Percentiles rank a stretch among this genome's conserved stretches.
Evolutionary conservation across 1,139 yeast species (phyloP).

Genomic region (Blastobotrys persicus): DNA sequence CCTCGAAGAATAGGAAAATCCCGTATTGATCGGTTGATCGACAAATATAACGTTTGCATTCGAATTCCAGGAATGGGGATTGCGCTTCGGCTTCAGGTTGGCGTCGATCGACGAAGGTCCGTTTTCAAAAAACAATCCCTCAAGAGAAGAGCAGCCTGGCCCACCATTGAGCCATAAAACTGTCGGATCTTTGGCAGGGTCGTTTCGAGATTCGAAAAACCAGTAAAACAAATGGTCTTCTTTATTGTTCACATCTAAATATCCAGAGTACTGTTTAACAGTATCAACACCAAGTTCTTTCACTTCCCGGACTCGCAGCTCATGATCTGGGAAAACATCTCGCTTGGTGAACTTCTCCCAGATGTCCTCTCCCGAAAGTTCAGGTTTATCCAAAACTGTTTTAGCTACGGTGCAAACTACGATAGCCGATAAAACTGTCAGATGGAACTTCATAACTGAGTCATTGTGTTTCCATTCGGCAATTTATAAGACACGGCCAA

Average conservation of each 20-base stretch:
- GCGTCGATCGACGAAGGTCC: constrained; percentile 32
- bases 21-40: constrained; percentile 75
- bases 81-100: constrained; percentile 49
- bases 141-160: constrained; percentile 60
- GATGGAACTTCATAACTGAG: too few relatives aligned
- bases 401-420: not conserved
- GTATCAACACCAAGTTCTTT: constrained; percentile 33
- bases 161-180: constrained; percentile 75
- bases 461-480: too few relatives aligned
- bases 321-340: constrained; percentile 27
- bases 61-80: constrained; percentile 67
- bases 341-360: constrained; percentile 2
- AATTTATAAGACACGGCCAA: too few relatives aligned
- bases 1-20: constrained; percentile 56
- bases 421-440: not conserved
- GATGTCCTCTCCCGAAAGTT: not conserved
- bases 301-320: constrained; percentile 31
- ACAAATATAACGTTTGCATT: constrained; percentile 67
- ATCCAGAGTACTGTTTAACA: constrained; percentile 60
- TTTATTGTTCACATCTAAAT: constrained; percentile 61
- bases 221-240: constrained; percentile 84
- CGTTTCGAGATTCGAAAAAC: constrained; percentile 69
- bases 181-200: constrained; percentile 61
- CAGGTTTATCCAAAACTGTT: not conserved
- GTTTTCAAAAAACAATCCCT: constrained; percentile 24